A percentile compares a stretch with the other conserved stretches of the same genome.
These are phyloP conservation scores for Pouteria glomerata DNA, from an alignment of 148 eudicot genomes.

Conservation along the genomic window DNA sequence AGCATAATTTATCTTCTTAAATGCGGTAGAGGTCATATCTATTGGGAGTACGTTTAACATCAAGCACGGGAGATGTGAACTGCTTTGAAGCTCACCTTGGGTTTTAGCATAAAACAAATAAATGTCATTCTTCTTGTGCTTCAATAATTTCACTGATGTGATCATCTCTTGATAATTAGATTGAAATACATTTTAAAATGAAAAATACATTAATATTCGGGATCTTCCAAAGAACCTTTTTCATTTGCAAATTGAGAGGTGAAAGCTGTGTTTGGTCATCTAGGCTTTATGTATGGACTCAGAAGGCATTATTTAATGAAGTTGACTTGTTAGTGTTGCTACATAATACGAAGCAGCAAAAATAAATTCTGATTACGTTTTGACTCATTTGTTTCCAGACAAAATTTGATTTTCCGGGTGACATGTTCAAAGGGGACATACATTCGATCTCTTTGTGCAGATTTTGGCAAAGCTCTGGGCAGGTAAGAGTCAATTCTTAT, in stretches of 20 bases:
- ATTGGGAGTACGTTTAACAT: background rate
- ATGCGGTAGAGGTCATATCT: background rate
- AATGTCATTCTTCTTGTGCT: background rate
- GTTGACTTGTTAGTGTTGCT: background rate
- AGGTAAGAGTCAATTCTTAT: constrained; percentile 37
- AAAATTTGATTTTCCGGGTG: constrained; percentile 88
- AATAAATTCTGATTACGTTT: background rate
- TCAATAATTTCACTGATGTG: background rate
- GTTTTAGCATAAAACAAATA: background rate
- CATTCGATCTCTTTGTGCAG: constrained; percentile 92
- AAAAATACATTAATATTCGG: background rate
- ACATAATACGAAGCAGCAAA: background rate
- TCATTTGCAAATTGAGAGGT: background rate
- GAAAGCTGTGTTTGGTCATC: background rate
- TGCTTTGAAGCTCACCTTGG: background rate
- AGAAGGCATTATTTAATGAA: no score
- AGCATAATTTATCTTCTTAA: background rate
- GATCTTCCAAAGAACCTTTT: background rate
- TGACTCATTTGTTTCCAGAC: constrained; percentile 40
- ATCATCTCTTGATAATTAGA: background rate
- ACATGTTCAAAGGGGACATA: constrained; percentile 96
- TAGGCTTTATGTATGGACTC: background rate
- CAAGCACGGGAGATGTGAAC: background rate
- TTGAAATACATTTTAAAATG: background rate
- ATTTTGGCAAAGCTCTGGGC: constrained; percentile 83